Conservation (phyloP, 352 stramenopile genomes). For the Phytopythium sindhum region DNA sequence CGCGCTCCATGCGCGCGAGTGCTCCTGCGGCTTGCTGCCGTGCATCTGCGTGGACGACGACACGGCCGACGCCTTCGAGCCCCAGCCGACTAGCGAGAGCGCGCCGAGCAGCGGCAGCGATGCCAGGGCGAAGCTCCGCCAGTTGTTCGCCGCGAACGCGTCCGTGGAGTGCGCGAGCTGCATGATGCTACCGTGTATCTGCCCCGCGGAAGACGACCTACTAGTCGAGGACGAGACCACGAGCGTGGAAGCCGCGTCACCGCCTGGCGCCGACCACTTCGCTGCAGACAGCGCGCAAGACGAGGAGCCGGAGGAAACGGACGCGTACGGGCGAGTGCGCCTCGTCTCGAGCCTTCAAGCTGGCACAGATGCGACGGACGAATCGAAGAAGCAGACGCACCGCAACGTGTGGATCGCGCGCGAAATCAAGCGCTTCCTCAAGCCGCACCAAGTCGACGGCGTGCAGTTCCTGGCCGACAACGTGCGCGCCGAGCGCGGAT, state of each 20-base stretch:
- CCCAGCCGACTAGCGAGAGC: slow-evolving; percentile 8
- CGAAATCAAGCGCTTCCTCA: slow-evolving; percentile 74
- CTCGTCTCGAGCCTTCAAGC: slow-evolving; percentile 11
- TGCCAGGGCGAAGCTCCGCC: slow-evolving; percentile 38
- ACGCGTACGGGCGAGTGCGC: slow-evolving; percentile 57
- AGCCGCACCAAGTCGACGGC: slow-evolving; percentile 75
- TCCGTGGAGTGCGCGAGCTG: slow-evolving; percentile 60
- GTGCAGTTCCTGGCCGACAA: slow-evolving; percentile 69
- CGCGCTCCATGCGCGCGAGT: slow-evolving; percentile 13
- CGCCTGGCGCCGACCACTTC: slow-evolving; percentile 15
- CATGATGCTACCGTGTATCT: slow-evolving; percentile 82
- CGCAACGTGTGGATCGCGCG: slow-evolving; percentile 57
- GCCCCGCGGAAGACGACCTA: slow-evolving; percentile 50
- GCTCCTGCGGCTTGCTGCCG: slow-evolving; percentile 61
- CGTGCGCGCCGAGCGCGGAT: slow-evolving; percentile 50
- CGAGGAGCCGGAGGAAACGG: slow-evolving; percentile 28
- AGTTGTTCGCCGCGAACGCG: slow-evolving; percentile 51
- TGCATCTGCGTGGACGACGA: slow-evolving; percentile 60
- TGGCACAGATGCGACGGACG: neutral
- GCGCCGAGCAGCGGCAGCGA: neutral
- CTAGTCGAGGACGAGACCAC: slow-evolving; percentile 37
- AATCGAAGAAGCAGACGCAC: neutral
- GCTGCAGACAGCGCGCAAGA: slow-evolving; percentile 9
- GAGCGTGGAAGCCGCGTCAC: slow-evolving; percentile 38
- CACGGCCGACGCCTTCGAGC: slow-evolving; percentile 26